Evolutionary conservation across 371 early-diverging fungal genomes (phyloP).

Genomic region (Apophysomyces sp.): DNA sequence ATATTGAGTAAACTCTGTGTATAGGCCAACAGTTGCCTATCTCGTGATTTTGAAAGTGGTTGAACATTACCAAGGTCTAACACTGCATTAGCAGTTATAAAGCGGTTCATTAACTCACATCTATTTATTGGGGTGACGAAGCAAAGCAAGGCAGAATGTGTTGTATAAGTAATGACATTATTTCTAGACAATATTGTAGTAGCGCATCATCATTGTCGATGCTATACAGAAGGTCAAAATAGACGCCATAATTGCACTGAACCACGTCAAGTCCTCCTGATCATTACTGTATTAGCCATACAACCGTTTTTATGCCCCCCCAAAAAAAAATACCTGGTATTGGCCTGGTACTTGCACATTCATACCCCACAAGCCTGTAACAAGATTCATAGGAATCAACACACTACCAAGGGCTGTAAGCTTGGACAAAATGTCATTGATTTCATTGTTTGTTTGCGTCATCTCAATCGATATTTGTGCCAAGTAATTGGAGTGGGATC

Average conservation of each 20-base stretch:
- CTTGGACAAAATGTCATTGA: constrained; percentile 87
- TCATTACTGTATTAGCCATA: neutral
- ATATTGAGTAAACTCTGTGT: too few species aligned
- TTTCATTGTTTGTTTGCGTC: constrained; percentile 90
- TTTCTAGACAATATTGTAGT: constrained; percentile 30
- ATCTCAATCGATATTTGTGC: constrained; percentile 97
- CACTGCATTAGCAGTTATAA: too few species aligned
- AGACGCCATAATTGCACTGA: constrained; percentile 53
- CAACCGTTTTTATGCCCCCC: too few species aligned
- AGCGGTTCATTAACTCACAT: too few species aligned
- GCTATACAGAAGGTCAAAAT: constrained; percentile 36
- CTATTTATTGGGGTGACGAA: too few species aligned
- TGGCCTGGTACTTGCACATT: constrained; percentile 84
- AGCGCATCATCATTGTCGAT: constrained; percentile 36
- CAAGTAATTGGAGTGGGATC: constrained; percentile 93
- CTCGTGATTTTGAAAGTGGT: too few species aligned
- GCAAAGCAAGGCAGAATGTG: too few species aligned
- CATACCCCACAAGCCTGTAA: constrained; percentile 93
- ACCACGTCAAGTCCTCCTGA: constrained; percentile 61
- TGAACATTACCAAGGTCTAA: too few species aligned
- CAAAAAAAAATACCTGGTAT: constrained; percentile 26
- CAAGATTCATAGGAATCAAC: constrained; percentile 93
- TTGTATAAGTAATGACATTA: neutral
- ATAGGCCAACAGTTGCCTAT: too few species aligned
- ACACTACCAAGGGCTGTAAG: constrained; percentile 91